phyloP scores from a whole-genome alignment of 331 rosid species.

The Rosa hybrid region DNA sequence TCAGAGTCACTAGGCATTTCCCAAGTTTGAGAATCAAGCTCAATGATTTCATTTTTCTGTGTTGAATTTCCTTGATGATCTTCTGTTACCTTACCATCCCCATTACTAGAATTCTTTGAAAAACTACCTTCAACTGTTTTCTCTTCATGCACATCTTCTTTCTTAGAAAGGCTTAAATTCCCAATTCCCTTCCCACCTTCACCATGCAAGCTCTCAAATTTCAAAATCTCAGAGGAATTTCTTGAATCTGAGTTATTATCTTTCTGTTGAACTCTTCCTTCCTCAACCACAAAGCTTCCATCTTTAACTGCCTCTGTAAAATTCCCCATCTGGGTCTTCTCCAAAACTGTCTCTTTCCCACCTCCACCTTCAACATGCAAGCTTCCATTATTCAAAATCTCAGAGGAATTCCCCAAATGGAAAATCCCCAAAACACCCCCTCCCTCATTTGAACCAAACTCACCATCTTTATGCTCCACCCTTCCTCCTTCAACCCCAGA shows the following conservation, averaged over 20 bases:
- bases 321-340: conserved; percentile 29
- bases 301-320: conserved; percentile 15
- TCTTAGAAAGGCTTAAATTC: conserved; percentile 24
- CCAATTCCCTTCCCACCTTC: conserved; percentile 22
- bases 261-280: conserved; percentile 15
- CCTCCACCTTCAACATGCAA: conserved; percentile 1
- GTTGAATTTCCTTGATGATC: conserved; percentile 21
- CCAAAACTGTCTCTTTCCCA: conserved; percentile 23
- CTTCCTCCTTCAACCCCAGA: conserved; percentile 25
- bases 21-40: conserved; percentile 18
- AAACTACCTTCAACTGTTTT: conserved; percentile 1
- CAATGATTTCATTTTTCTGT: conserved; percentile 16
- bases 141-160: conserved; percentile 15
- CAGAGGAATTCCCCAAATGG: conserved; percentile 1
- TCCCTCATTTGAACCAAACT: conserved; percentile 11
- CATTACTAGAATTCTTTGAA: conserved; percentile 24
- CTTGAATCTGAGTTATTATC: background rate
- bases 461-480: conserved; percentile 15
- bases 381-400: background rate
- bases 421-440: background rate
- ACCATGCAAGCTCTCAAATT: conserved; percentile 29
- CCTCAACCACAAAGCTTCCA: conserved; percentile 33
- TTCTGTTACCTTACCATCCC: conserved; percentile 14
- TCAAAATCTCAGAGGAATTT: conserved; percentile 20
- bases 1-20: conserved; percentile 26